These are phyloP conservation scores for Paratrypanosoma confusum DNA, from an alignment of 208 protist genomes.

Conservation along the genomic window DNA sequence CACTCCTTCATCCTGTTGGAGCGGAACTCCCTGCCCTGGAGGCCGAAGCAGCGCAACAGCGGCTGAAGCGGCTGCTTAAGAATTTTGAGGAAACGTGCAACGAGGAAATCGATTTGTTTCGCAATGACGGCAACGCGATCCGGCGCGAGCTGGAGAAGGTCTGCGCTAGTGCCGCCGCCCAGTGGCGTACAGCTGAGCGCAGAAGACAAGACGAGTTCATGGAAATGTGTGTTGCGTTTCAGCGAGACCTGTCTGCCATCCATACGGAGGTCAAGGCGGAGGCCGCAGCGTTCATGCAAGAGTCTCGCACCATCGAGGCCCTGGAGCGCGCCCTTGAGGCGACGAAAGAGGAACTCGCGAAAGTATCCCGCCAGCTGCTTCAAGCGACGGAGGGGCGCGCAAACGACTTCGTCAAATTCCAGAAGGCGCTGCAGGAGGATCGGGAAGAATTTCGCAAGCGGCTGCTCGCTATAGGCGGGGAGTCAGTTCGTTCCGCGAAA, in stretches of 20 bases:
- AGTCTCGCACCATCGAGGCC: background rate
- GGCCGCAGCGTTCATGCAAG: conserved; percentile 2
- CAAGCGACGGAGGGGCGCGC: conserved; percentile 1
- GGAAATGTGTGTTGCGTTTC: conserved; percentile 8
- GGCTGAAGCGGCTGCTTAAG: conserved; percentile 1
- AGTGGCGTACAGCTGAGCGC: conserved; percentile 2
- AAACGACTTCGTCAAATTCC: background rate
- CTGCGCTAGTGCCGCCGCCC: background rate
- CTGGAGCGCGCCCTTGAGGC: conserved; percentile 2
- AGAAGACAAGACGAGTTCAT: conserved; percentile 8
- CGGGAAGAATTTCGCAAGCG: conserved; percentile 4
- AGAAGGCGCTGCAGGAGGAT: conserved; percentile 7
- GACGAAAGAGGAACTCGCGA: conserved; percentile 3
- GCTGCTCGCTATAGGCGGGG: conserved; percentile 4
- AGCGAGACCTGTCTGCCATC: conserved; percentile 7
- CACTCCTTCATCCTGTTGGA: background rate
- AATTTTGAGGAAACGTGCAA: conserved; percentile 1
- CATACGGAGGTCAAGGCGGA: conserved; percentile 6
- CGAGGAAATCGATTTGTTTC: conserved; percentile 6
- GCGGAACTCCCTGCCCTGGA: background rate
- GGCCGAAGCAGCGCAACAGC: conserved; percentile 1
- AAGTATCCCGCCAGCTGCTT: conserved; percentile 1
- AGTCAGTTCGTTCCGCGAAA: background rate
- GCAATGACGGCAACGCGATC: conserved; percentile 5
- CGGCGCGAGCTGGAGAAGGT: conserved; percentile 1